Base-by-base conservation (phyloP, 2,329 filamentous ascomycete species). In the Sporothrix curviconia region DNA sequence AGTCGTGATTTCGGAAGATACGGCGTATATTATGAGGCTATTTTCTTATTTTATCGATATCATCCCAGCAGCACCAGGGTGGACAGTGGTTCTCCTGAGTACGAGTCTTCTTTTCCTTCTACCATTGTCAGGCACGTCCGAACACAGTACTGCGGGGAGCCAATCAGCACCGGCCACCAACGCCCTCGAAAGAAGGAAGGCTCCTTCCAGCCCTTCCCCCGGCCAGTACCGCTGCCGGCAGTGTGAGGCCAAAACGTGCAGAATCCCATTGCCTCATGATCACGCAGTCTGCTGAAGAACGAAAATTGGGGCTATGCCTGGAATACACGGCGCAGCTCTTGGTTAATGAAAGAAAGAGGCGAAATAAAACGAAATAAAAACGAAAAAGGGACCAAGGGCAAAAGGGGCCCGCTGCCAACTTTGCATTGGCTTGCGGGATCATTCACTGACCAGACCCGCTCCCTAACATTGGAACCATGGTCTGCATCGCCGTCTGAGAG, bases 401-500 rank as follows among this genome's bases (percentile, higher is more conserved):
- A 50, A 37, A 22, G 47, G 30, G 19, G 17, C 6, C 17, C 19
- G 19, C 32, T 9, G 28, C 22, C 44, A 49, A 34, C 22, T 49
- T 34, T 34, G 42, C 22, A 14, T 17, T 34, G 44, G 28, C 19
- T 50, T 32, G 9, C 30, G 47, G 30, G 47, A 37, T 50, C 47
- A 50, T 50, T 50, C 47, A 50, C 32, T 22, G 37, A n/a, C 15
- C 17, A 37, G 32, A 50, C 47, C 47, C 47, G 47, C 19, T 37
- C 47, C 32, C 19, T 22, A 22, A 50, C 32, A 22, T 32, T 25
- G 46, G 44, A 28, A 47, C 42, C 24, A 46, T 9, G 28, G 44
- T 49, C n/a, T 43, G 55, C 40, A 44, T 42, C 47, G 37, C 32
- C 47, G 39, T 55, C 40, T 22, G 49, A 28, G 47, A n/a, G n/a